phyloP scores from a whole-genome alignment of 768 basidiomycete genomes.

The Crepidotus variabilis region DNA sequence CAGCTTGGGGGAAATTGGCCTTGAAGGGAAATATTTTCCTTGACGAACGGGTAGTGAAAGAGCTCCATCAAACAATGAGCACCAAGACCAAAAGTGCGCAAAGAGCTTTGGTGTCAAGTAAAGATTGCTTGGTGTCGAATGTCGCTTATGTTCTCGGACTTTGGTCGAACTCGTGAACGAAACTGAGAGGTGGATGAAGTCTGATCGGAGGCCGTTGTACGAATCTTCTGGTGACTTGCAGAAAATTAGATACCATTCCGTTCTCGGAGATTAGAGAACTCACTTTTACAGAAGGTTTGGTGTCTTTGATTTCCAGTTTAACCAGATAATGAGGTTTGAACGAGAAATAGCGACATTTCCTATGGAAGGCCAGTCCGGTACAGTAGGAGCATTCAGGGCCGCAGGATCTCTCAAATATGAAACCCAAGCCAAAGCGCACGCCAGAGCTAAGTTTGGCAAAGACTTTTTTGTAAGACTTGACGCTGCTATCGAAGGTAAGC shows the following conservation, averaged over 20 bases:
- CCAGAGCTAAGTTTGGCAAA: conserved; percentile 84
- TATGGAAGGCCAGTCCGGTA: conserved; percentile 57
- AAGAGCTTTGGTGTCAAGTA: conserved; percentile 85
- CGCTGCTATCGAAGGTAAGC: conserved; percentile 10
- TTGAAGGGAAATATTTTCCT: conserved; percentile 74
- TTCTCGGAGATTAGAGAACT: background rate
- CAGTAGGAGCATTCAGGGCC: conserved; percentile 63
- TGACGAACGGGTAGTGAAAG: conserved; percentile 84
- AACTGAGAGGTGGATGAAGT: conserved; percentile 89
- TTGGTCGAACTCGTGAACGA: conserved; percentile 71
- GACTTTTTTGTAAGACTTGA: conserved; percentile 54
- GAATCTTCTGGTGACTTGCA: conserved; percentile 58
- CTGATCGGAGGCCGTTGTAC: conserved; percentile 84
- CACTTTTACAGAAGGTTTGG: conserved; percentile 44
- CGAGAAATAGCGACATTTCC: conserved; percentile 75
- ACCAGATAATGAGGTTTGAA: conserved; percentile 83
- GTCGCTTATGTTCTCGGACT: conserved; percentile 20
- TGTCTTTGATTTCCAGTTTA: conserved; percentile 48
- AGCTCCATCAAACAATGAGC: conserved; percentile 74
- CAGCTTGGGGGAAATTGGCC: conserved; percentile 79
- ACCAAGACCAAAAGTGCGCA: conserved; percentile 92
- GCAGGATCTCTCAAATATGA: conserved; percentile 81
- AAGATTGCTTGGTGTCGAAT: conserved; percentile 56
- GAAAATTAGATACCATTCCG: background rate
- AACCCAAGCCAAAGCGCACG: conserved; percentile 83